phyloP scores from a whole-genome alignment of 2,329 filamentous ascomycete species.

The Colletotrichum endophyticum region DNA sequence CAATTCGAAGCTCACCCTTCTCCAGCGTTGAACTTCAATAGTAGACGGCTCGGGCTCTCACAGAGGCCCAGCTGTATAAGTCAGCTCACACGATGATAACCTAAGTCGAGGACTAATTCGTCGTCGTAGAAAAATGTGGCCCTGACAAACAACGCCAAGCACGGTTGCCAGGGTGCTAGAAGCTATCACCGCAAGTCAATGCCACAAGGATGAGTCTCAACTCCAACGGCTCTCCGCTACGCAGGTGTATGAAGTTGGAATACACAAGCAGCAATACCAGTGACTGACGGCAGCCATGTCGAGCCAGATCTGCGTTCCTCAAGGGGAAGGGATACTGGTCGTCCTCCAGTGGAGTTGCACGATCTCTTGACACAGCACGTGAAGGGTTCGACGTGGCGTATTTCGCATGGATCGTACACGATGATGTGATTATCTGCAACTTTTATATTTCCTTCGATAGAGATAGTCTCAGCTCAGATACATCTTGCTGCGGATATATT shows the following conservation, averaged over 20 bases:
- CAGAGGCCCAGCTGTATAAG: too few species aligned
- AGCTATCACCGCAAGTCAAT: not conserved
- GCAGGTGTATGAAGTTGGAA: fast-evolving
- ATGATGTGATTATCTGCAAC: not conserved
- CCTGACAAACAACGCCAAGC: too few species aligned
- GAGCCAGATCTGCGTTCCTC: fast-evolving
- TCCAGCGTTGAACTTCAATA: not conserved
- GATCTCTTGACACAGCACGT: fast-evolving
- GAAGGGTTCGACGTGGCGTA: not conserved
- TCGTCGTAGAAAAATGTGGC: too few species aligned
- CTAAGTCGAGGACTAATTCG: too few species aligned
- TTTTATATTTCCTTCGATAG: fast-evolving
- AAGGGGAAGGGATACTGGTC: too few species aligned
- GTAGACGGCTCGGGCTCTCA: too few species aligned
- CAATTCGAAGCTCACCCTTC: too few species aligned
- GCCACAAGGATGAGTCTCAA: not conserved
- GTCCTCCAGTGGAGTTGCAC: not conserved
- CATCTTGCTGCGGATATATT: not conserved
- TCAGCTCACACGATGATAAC: too few species aligned
- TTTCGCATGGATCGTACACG: not conserved
- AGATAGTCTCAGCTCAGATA: fast-evolving
- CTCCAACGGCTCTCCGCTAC: not conserved
- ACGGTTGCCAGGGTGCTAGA: too few species aligned
- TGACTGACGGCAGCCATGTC: fast-evolving
- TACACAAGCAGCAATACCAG: fast-evolving